Percentiles rank a stretch among this genome's conserved stretches.
Evolutionary conservation across 257 asterid species (phyloP).

Genomic region (Ballota nigra): DNA sequence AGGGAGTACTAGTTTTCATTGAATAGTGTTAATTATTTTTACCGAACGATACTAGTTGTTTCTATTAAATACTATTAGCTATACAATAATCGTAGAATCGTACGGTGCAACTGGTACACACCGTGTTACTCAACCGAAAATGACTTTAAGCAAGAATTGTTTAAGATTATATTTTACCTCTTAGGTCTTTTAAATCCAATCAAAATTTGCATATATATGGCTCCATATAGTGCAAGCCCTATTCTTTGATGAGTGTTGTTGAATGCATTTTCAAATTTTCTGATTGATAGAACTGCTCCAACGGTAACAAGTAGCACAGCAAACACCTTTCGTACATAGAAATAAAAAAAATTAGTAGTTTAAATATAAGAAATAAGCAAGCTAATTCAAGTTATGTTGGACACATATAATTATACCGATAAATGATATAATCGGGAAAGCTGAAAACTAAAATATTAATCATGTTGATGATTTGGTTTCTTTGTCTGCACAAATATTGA

Average conservation of each 20-base stretch:
- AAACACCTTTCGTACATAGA: constrained; percentile 37
- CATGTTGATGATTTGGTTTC: neutral
- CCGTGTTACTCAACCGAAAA: too few relatives aligned
- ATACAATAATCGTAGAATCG: too few relatives aligned
- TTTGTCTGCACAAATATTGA: too few relatives aligned
- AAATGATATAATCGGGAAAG: neutral
- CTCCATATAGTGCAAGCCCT: constrained; percentile 80
- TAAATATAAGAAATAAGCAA: neutral
- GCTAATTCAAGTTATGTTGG: too few relatives aligned
- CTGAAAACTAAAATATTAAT: neutral
- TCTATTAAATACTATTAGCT: too few relatives aligned
- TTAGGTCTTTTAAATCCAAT: constrained; percentile 63
- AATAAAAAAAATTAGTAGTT: neutral
- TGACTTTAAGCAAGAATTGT: neutral
- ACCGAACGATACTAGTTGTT: too few relatives aligned
- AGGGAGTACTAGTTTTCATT: too few relatives aligned
- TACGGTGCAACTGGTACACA: too few relatives aligned
- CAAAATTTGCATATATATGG: constrained; percentile 58
- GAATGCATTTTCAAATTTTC: constrained; percentile 74
- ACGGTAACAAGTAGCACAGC: constrained; percentile 56
- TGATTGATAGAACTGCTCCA: constrained; percentile 68
- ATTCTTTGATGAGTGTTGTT: constrained; percentile 75
- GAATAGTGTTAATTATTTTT: too few relatives aligned
- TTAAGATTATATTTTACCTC: constrained; percentile 34
- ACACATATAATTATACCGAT: neutral